Evolutionary conservation across 2,329 filamentous ascomycete genomes (phyloP).

Genomic region (Rachicladosporium sp.): DNA sequence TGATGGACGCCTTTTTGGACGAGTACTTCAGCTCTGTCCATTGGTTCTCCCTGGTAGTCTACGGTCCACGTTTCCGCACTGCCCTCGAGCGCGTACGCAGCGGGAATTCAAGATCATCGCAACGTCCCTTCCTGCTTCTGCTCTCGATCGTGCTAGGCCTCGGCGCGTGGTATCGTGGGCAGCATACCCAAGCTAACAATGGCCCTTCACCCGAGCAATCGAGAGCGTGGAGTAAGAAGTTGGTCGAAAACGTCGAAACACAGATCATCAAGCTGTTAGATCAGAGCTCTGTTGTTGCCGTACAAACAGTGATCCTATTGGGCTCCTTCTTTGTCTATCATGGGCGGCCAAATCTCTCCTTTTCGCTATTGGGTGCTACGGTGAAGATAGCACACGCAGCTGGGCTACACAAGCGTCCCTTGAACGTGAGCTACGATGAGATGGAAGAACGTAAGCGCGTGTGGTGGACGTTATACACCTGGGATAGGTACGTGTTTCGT

Average conservation of each 20-base stretch:
- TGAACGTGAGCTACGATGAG: conserved; percentile 12
- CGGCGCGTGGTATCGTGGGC: conserved; percentile 27
- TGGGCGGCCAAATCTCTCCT: conserved; percentile 29
- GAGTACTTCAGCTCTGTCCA: conserved; percentile 32
- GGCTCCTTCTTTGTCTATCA: conserved; percentile 32
- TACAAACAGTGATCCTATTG: conserved; percentile 29
- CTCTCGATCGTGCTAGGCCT: conserved; percentile 27
- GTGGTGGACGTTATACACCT: conserved; percentile 33
- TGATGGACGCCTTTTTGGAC: conserved; percentile 25
- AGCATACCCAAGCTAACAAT: conserved; percentile 9
- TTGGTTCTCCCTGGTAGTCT: conserved; percentile 34
- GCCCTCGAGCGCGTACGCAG: conserved; percentile 22
- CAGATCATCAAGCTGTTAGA: conserved; percentile 31
- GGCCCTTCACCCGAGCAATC: conserved; percentile 9
- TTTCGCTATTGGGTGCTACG: conserved; percentile 27
- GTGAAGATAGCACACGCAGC: conserved; percentile 26
- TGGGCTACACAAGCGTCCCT: conserved; percentile 21
- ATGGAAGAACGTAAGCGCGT: conserved; percentile 28
- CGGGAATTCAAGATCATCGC: conserved; percentile 22
- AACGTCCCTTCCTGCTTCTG: conserved; percentile 27
- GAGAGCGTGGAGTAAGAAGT: conserved; percentile 9
- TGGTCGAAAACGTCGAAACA: conserved; percentile 21
- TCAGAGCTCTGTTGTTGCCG: conserved; percentile 25
- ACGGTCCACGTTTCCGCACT: conserved; percentile 29
- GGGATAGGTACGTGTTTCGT: conserved; percentile 20